Evolutionary conservation across 1,139 yeast species (phyloP).

Genomic region (Debaryomycetaceae sp.): DNA sequence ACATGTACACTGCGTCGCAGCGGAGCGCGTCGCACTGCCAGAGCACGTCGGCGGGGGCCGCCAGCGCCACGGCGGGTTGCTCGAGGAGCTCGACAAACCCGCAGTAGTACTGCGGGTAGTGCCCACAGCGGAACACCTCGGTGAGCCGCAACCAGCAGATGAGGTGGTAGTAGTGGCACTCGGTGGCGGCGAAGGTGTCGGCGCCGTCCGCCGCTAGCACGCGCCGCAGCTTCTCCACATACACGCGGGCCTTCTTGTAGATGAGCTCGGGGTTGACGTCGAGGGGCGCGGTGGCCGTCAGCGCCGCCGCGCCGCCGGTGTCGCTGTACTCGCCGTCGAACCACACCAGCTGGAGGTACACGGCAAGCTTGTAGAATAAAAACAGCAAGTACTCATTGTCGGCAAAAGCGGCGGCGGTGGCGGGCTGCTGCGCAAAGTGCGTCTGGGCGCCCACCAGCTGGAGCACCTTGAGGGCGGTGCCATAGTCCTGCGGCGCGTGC

Average conservation of each 20-base stretch:
- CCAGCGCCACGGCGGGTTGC: conserved; percentile 2
- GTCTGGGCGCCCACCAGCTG: conserved; percentile 2
- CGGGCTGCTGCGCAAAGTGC: conserved; percentile 16
- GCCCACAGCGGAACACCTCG: conserved; percentile 21
- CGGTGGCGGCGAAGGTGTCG: conserved; percentile 8
- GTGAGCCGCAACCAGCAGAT: conserved; percentile 20
- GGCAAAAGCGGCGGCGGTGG: conserved; percentile 13
- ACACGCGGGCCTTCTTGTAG: conserved; percentile 18
- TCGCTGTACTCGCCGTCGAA: conserved; percentile 2
- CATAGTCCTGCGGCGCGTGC: no score
- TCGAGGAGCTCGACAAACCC: conserved; percentile 18
- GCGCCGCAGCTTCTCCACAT: conserved; percentile 17
- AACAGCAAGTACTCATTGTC: conserved; percentile 18
- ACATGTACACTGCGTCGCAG: conserved; percentile 19
- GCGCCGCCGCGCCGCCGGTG: background rate
- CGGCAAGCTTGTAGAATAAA: conserved; percentile 15
- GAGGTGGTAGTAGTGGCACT: conserved; percentile 20
- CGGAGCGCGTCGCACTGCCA: no score
- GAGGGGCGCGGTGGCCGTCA: conserved; percentile 3
- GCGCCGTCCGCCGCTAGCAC: background rate
- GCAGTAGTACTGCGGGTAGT: conserved; percentile 20
- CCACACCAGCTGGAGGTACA: conserved; percentile 11
- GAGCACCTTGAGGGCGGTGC: background rate
- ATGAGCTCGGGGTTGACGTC: conserved; percentile 14
- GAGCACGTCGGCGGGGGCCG: conserved; percentile 9